Evolutionary conservation across 1,284 basidiomycete genomes (phyloP).

Genomic region (Trametes sp.): DNA sequence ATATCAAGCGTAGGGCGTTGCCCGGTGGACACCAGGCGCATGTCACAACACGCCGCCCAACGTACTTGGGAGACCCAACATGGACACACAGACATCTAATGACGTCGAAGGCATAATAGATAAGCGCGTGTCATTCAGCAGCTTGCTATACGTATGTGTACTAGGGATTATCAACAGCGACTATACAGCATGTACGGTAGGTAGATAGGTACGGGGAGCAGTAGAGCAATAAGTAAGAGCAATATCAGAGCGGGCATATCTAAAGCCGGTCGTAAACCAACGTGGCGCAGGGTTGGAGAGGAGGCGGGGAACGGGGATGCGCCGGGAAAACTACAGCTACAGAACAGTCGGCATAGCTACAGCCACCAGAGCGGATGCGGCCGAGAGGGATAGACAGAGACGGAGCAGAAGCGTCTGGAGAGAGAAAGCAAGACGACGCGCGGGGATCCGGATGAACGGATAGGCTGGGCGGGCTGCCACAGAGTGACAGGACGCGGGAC

Average conservation of each 20-base stretch:
- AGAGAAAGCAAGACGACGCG: not conserved
- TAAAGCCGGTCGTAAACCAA: not conserved
- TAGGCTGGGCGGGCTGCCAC: not conserved
- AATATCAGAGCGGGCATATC: slow-evolving; percentile 1
- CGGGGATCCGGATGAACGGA: not conserved
- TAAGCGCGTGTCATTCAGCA: slow-evolving; percentile 1
- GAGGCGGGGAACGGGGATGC: not conserved
- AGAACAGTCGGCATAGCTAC: slow-evolving; percentile 22
- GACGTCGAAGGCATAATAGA: slow-evolving; percentile 3
- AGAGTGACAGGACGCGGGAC: not conserved
- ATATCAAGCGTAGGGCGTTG: no score
- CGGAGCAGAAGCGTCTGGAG: slow-evolving; percentile 1
- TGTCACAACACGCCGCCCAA: not conserved
- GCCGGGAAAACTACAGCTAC: slow-evolving; percentile 29
- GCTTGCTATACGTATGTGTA: slow-evolving; percentile 6
- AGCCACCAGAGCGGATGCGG: slow-evolving; percentile 15
- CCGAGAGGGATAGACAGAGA: slow-evolving; percentile 11
- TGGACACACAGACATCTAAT: not conserved
- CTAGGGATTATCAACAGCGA: slow-evolving; percentile 15
- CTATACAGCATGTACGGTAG: slow-evolving; percentile 13
- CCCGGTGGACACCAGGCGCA: no score
- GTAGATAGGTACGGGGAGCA: not conserved
- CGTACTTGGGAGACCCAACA: not conserved
- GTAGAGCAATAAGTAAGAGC: slow-evolving; percentile 8
- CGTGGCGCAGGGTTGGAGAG: no score